Evolutionary conservation across 768 basidiomycete species (phyloP).

Genomic region (Sarcodon aspratus): DNA sequence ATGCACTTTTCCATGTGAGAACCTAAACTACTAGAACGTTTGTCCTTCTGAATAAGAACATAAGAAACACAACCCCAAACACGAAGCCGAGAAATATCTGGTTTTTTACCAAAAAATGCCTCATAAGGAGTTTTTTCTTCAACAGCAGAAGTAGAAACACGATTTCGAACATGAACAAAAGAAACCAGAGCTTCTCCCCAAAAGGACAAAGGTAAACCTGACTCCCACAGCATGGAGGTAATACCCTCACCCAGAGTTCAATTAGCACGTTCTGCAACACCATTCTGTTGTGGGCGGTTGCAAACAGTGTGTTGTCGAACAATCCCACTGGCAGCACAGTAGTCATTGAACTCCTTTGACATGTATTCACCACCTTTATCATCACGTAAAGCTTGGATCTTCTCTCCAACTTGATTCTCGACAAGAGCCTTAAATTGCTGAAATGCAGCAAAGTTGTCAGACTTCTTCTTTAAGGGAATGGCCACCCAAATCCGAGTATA

Average conservation of each 20-base stretch:
- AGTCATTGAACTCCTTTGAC: conserved; percentile 7
- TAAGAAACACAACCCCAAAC: conserved; percentile 14
- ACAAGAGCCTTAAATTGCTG: conserved; percentile 18
- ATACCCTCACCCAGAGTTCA: conserved; percentile 22
- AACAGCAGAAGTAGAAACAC: conserved; percentile 7
- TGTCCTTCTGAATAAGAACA: conserved; percentile 10
- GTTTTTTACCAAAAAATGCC: conserved; percentile 3
- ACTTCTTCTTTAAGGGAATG: conserved; percentile 10
- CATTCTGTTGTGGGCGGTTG: conserved; percentile 36
- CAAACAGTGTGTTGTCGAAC: conserved; percentile 12
- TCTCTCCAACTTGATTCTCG: conserved; percentile 12
- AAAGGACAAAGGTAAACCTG: neutral
- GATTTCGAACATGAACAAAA: conserved; percentile 12
- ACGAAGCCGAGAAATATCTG: conserved; percentile 8
- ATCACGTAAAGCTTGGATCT: conserved; percentile 11
- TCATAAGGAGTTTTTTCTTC: conserved; percentile 8
- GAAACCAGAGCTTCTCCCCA: conserved; percentile 6
- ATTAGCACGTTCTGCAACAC: conserved; percentile 29
- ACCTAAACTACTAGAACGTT: no score
- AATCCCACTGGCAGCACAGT: conserved; percentile 9
- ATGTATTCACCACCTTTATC: conserved; percentile 17
- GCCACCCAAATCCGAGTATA: conserved; percentile 2
- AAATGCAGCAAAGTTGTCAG: conserved; percentile 13
- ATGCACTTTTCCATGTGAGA: conserved; percentile 6
- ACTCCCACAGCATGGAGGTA: conserved; percentile 16